A percentile compares a stretch with the other conserved stretches of the same genome.
These are phyloP conservation scores for Cucurbita maxima DNA, from an alignment of 306 rosid species.

Conservation along the genomic window DNA sequence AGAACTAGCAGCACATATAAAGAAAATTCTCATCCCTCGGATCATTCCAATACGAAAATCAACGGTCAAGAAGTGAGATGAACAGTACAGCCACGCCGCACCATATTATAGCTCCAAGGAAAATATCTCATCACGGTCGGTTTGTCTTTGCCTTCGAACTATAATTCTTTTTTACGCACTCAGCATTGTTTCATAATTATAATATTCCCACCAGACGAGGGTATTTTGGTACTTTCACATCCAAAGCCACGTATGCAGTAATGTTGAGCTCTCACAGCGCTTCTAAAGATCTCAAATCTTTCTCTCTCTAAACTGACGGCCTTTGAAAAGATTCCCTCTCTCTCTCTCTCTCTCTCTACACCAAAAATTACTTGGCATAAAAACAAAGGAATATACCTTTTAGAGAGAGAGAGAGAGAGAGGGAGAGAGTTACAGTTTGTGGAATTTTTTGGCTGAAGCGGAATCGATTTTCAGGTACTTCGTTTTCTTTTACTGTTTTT, in stretches of 20 bases:
- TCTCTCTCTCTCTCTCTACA: not conserved
- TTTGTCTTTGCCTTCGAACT: not conserved
- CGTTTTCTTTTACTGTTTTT: not conserved
- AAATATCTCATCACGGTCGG: constrained; percentile 2
- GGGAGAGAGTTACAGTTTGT: not conserved
- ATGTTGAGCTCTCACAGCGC: constrained; percentile 19
- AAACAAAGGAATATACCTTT: not conserved
- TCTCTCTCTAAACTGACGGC: constrained; percentile 5
- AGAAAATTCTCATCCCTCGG: not conserved
- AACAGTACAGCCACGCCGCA: not conserved
- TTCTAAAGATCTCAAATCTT: constrained; percentile 38
- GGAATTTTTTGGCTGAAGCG: not conserved
- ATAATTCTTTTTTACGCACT: not conserved
- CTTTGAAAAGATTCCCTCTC: constrained; percentile 47
- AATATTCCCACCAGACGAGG: not conserved
- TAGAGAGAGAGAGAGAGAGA: not conserved
- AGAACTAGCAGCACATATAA: not conserved
- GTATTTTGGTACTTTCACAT: not conserved
- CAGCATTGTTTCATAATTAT: not conserved
- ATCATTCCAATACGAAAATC: not conserved
- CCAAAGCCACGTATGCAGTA: constrained; percentile 46
- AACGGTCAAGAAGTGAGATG: not conserved
- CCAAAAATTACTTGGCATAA: not conserved
- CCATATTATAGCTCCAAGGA: not conserved
- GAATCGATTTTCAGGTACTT: not conserved